Evolutionary conservation across 139 green algal genomes (phyloP).

Genomic region (Micractinium sp.): DNA sequence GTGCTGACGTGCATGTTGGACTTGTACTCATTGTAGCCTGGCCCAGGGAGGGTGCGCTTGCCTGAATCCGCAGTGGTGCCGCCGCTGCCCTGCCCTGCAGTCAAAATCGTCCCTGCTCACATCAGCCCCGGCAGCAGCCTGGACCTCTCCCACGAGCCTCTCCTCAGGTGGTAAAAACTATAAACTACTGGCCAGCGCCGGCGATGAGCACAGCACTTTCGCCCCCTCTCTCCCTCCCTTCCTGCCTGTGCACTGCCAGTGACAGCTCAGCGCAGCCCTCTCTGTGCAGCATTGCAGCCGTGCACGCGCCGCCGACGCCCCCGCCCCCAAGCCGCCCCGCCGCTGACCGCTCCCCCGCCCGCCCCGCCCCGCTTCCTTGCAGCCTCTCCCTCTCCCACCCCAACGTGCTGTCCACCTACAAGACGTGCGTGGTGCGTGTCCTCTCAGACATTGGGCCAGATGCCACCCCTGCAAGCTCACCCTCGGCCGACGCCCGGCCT

Average conservation of each 20-base stretch:
- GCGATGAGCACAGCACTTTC: no score
- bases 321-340: no score
- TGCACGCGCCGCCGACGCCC: no score
- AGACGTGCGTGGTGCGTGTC: background rate
- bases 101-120: no score
- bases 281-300: background rate
- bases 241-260: background rate
- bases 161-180: background rate
- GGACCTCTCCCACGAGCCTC: background rate
- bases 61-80: no score
- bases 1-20: background rate
- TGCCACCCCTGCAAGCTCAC: background rate
- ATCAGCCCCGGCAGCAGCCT: background rate
- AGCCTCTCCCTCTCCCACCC: background rate
- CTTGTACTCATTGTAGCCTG: background rate
- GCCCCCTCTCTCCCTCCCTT: no score
- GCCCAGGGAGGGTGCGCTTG: no score
- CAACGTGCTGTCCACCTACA: constrained; percentile 2
- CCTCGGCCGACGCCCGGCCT: no score
- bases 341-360: background rate
- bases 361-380: background rate
- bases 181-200: no score
- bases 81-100: no score
- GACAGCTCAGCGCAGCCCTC: background rate
- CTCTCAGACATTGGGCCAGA: background rate